phyloP scores from a whole-genome alignment of 2,329 filamentous ascomycete species.

The Neofusicoccum kwambonambiense region DNA sequence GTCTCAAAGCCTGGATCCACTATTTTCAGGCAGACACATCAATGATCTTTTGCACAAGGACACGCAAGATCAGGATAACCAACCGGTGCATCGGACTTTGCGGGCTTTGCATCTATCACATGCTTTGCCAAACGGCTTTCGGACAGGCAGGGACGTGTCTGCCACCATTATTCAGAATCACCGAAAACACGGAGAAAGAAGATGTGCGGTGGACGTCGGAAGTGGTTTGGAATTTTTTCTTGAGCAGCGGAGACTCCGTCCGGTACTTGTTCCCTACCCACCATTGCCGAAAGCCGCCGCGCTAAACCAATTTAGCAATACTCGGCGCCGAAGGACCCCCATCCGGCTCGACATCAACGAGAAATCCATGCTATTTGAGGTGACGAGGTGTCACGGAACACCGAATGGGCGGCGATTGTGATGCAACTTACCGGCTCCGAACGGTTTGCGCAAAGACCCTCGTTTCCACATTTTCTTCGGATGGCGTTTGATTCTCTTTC shows the following conservation, averaged over 20 bases:
- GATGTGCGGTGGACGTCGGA: neutral
- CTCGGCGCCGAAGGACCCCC: neutral
- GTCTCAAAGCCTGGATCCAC: neutral
- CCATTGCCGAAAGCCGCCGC: neutral
- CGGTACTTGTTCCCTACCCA: neutral
- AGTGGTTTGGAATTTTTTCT: neutral
- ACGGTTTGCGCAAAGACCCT: too few relatives aligned
- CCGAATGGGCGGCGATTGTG: too few relatives aligned
- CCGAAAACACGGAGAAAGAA: too few relatives aligned
- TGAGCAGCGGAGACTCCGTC: neutral
- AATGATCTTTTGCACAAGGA: neutral
- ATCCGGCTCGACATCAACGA: neutral
- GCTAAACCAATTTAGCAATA: neutral
- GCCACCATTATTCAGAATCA: neutral
- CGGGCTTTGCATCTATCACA: neutral
- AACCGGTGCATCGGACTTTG: neutral
- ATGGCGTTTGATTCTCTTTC: too few relatives aligned
- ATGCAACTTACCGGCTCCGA: too few relatives aligned
- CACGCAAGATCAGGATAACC: neutral
- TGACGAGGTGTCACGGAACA: too few relatives aligned
- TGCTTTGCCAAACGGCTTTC: neutral
- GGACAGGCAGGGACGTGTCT: neutral
- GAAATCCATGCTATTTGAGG: too few relatives aligned
- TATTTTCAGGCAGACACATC: neutral
- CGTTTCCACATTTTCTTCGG: too few relatives aligned